Conservation (phyloP, 176 grass and related monocot species). For the Thinopyrum elongatum region DNA sequence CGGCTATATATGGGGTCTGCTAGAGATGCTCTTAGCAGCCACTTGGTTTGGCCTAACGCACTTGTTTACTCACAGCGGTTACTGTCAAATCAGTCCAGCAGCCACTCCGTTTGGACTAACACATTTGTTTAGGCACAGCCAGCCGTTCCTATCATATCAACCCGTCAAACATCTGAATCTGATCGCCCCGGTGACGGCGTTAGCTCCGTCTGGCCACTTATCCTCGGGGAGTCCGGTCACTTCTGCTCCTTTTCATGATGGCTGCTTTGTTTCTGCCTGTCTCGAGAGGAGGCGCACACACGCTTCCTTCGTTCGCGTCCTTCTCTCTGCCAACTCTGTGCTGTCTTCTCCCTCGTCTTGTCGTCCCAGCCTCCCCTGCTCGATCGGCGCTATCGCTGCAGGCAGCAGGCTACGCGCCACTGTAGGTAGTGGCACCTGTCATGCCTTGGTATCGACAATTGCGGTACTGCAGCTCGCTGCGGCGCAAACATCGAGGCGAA, state of each 20-base stretch:
- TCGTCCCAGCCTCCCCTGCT: neutral
- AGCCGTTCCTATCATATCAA: neutral
- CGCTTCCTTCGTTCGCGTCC: neutral
- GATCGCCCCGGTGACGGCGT: neutral
- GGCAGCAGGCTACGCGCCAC: neutral
- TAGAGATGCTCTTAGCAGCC: too few species aligned
- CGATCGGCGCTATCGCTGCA: neutral
- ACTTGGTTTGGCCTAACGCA: neutral
- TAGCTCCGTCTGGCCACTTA: neutral
- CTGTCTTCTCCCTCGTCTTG: neutral
- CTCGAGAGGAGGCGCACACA: neutral
- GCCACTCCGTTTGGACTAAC: neutral
- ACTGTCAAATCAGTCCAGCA: neutral
- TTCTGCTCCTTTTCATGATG: neutral
- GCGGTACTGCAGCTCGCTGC: neutral
- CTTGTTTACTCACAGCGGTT: neutral
- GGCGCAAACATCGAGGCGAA: neutral
- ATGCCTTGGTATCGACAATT: neutral
- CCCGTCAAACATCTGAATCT: neutral
- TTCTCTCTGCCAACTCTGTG: neutral
- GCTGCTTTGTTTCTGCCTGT: neutral
- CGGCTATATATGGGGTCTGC: too few species aligned
- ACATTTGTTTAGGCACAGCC: neutral
- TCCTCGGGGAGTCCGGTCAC: neutral
- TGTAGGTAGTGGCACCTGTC: neutral